Evolutionary conservation across 192 early-diverging fungal genomes (phyloP), one percentile per base, ranked within the genome.

Genomic region (Coemansia sp.): DNA sequence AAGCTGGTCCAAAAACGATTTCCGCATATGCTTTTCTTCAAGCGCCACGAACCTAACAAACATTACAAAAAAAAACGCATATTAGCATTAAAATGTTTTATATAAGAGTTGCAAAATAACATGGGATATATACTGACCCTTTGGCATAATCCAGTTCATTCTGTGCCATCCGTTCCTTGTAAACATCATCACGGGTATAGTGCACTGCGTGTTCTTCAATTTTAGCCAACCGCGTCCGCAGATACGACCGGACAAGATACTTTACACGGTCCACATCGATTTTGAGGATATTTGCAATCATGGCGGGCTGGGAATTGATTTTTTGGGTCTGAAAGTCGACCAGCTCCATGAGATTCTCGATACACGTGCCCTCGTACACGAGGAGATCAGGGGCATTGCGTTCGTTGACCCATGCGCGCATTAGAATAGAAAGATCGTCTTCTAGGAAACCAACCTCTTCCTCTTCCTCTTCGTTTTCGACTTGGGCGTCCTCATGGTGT

Each of bases 321-420:
- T 54, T 50, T 32, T 79, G 62, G 21, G 27, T 35, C 54, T 79
- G 76, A 24, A 72, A 78, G 25, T 71, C 70, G 0, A 64, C 69
- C 35, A 73, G 57, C 53, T 80, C 77, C 67, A 80, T 69, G n/a
- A 70, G 53, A 33, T 80, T 80, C 50, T 80, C 77, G 22, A 80
- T 29, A 19, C 66, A 52, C 0, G 76, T 49, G 10, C 77, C 71
- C 49, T 73, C 64, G 63, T 73, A 73, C 7, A 60, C 64, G 10
- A 74, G 65, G 2, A 73, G 33, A 54, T 73, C 70, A 8, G 71
- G 70, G 33, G 70, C 58, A 29, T 44, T 58, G 12, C 71, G 62
- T 42, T 73, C 70, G 60, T 80, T 73, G 7, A 69, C 61, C 77
- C 65, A 65, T 2, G 50, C 55, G 24, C 71, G 63, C 49, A 32